Base-by-base conservation (phyloP, 2,329 filamentous ascomycete species). In the Stagonosporopsis vannaccii region DNA sequence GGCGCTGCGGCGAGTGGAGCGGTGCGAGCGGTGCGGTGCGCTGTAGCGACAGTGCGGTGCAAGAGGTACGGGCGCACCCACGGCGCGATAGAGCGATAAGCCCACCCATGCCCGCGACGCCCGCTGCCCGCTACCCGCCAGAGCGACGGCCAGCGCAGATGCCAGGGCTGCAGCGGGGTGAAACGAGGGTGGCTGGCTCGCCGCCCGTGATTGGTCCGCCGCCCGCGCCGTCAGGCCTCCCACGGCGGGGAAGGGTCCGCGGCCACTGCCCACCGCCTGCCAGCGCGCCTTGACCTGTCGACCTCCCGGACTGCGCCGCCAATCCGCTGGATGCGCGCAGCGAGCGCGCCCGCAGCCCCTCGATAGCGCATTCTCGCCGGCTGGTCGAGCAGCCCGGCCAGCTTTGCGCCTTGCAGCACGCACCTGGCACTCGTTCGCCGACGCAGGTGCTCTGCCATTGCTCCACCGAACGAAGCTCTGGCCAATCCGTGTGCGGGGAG, bases 101-200 rank as follows among this genome's bases (percentile, higher is more conserved):
- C 53, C n/a, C 20, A 36, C 47, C 53, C 53, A 56, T 43, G 42
- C 43, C 33, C 4, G 32, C 12, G n/a, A 44, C 42, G 40, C 39
- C 39, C 33, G 33, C 51, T 28, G 35, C 40, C 17, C 35, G 35
- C 19, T 17, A 20, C 11, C 33, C 40, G 46, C 52, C 45, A 49
- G 25, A 39, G 44, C 51, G 51, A 55, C 45, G 40, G 51, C 53
- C 47, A 43, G 42, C 53, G 25, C 53, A 43, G 52, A 56, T 43
- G 30, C 47, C 53, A 56, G 47, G 53, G 36, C 53, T 51, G 46
- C 52, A 46, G 42, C 53, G 54, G 43, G 25, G 43, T 57, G 54
- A 57, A 52, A 58, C 54, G 48, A 41, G 44, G 33, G 40, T 48
- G 54, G 54, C 49, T 58, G 54, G 54, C 32, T 17, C 3, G 20